Base-by-base conservation (phyloP, 768 basidiomycete genomes). In the Albatrellus ellisii region DNA sequence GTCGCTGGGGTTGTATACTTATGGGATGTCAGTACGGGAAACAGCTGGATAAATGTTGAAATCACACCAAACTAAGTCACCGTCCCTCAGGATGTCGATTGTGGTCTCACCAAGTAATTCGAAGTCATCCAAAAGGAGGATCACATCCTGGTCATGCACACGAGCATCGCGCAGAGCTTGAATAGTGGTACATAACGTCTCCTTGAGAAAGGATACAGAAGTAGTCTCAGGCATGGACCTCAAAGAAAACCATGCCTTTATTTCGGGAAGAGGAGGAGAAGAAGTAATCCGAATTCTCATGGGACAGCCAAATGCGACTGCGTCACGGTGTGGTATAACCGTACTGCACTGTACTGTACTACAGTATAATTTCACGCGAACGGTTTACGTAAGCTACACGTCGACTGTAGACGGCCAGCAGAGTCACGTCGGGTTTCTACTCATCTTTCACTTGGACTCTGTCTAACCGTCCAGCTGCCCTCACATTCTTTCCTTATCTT, bases 181-280 rank as follows among this genome's bases (percentile, higher is more conserved):
- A 18, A 51, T 17, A 6, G 43, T 41, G 5, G 20, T 33, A 24
- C 49, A 51, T 33, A 51, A 20, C 6, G 26, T 43, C 4, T 18
- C 8, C 26, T 51, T 51, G 4, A 51, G 41, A 8, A 32, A 26
- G 3, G 32, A 31, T 17, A 49, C 25, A 2, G 44, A 39, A 6
- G 18, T 12, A 17, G 41, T n/a, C 26, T 14, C 28, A 18, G 34
- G 41, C 1, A 49, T 17, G 27, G 37, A 33, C 2, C 22, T 11
- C 20, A 41, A 31, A 4, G 40, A 32, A 9, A 49, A 51, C 49
- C 49, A 51, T 10, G 49, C 49, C 44, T 40, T 51, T 39, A 51
- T 29, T 1, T 41, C 26, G 6, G 49, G 49, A 15, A 51, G 22
- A 4, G 39, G 44, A 4, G 26, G 28, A 18, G 47, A 18, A 6